Evolutionary conservation across 1,284 basidiomycete genomes (phyloP), one percentile per base, ranked within the genome.

Genomic region (Fomitopsis schrenkii): DNA sequence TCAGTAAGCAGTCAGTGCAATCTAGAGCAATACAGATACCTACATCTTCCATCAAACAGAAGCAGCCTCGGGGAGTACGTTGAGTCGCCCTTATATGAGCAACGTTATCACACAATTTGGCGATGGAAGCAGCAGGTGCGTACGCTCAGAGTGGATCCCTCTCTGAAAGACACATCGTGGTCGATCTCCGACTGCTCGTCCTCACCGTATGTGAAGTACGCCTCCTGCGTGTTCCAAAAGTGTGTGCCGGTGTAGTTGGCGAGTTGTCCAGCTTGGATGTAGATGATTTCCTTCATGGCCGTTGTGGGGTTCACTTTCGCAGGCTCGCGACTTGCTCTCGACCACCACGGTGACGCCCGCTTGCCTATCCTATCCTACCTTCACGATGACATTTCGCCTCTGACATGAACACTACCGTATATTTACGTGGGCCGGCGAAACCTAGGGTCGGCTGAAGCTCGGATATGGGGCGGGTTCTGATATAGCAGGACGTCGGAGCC

Each of bases 221-320:
- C 78, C 70, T 91, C 86, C 71, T 91, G 89, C 0, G 88, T 82
- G 69, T 92, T 92, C 88, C 89, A 93, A 68, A 90, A 92, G 69
- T 93, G 91, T 0, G 88, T 84, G 56, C 88, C 89, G 26, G 82
- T 74, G 69, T 86, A 83, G 69, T 92, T 92, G 19, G 90, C 80
- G 54, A 83, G 67, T 36, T 78, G 74, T 50, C 90, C 90, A 0
- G 87, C 87, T 72, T 92, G 90, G 58, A 93, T 77, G 70, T 93
- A 87, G 63, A 93, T 74, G 64, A 92, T 90, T 69, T 93, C 91
- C 68, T 80, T 84, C 90, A 92, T 91, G 58, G 50, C 62, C 28
- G 36, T 17, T 44, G 28, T 54, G 52, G 33, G n/a, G 36, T 38
- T 17, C n/a, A 54, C 33, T 36, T 54, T 54, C 52, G 14, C 52